Conservation (phyloP, 2,329 filamentous ascomycete species). For the Fusarium transvaalense region DNA sequence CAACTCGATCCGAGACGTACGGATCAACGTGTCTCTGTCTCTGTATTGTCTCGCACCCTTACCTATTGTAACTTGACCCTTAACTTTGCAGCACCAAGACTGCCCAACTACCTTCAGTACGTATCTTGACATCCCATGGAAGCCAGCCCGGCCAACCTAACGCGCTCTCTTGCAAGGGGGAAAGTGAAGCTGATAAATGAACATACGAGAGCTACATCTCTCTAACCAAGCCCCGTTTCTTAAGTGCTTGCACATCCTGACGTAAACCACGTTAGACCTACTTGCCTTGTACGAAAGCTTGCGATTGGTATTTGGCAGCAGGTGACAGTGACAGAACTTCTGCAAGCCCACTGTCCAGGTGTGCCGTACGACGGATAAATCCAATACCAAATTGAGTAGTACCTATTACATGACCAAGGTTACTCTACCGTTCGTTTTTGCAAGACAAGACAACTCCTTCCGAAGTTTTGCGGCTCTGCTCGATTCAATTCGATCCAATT, state of each 20-base stretch:
- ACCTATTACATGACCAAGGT: constrained; percentile 19
- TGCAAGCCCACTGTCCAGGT: constrained; percentile 39
- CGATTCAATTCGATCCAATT: neutral
- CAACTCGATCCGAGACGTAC: constrained; percentile 33
- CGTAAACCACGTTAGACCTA: constrained; percentile 7
- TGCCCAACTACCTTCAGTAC: neutral
- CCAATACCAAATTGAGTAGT: neutral
- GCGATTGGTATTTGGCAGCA: constrained; percentile 29
- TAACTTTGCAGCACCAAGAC: constrained; percentile 32
- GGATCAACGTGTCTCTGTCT: constrained; percentile 1
- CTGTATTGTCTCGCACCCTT: constrained; percentile 40
- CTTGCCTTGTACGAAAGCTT: constrained; percentile 3
- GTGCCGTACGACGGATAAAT: constrained; percentile 27
- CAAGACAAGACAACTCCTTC: constrained; percentile 11
- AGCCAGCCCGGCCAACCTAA: constrained; percentile 19
- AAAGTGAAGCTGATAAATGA: neutral
- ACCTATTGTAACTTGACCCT: constrained; percentile 24
- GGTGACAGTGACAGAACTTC: constrained; percentile 37
- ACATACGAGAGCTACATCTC: constrained; percentile 15
- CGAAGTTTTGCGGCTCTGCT: constrained; percentile 33
- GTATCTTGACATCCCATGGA: neutral
- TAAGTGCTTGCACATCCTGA: constrained; percentile 46
- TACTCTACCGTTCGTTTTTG: constrained; percentile 3
- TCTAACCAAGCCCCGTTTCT: constrained; percentile 26
- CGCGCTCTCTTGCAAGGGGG: constrained; percentile 30